Base-by-base conservation (phyloP, 2,329 filamentous ascomycete species). In the Cryphonectria nitschkei region DNA sequence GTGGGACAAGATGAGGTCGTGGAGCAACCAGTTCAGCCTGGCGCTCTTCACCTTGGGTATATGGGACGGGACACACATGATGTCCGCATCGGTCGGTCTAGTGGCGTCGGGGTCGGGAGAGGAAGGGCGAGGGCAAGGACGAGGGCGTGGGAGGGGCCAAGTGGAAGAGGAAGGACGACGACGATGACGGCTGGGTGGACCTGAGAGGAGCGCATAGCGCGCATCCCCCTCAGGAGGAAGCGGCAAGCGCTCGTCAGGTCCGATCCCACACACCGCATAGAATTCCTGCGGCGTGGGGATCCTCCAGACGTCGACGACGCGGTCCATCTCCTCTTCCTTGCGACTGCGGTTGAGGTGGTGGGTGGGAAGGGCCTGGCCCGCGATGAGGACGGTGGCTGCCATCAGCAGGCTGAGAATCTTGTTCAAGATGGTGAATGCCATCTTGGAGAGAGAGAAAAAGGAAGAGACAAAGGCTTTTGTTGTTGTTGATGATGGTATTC, bases 41-140 rank as follows among this genome's bases (percentile, higher is more conserved):
- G 63, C 63, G 50, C 63, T 65, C 63, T 65, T 65, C 19, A 65
- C 63, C 63, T 52, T 65, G 29, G 63, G 43, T 22, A 65, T 52
- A 34, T 65, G 63, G 9, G 63, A 52, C 11, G 63, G 63, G 19
- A 65, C 34, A 13, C 16, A 34, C 43, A 46, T 50, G 63, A 65
- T 65, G 26, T 65, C 63, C 19, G 37, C 43, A 34, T 46, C 63
- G 19, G 63, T 65, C 3, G 63, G 43, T 14, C 19, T 22, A 5
- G n/a, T 13, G 14, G 8, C 29, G 14, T 16, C 43, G 32, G 43
- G 29, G 16, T 65, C 26, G 16, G 14, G 29, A 58, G 26, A 3
- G 46, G 29, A 19, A 26, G 52, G n/a, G n/a, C 26, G 52, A 32
- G 54, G 6, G 52, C 8, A 26, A 16, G 52, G 26, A 26, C 26